Evolutionary conservation across 768 basidiomycete species (phyloP), one percentile per base, ranked within the genome.

Genomic region (Psilocybe sp.): DNA sequence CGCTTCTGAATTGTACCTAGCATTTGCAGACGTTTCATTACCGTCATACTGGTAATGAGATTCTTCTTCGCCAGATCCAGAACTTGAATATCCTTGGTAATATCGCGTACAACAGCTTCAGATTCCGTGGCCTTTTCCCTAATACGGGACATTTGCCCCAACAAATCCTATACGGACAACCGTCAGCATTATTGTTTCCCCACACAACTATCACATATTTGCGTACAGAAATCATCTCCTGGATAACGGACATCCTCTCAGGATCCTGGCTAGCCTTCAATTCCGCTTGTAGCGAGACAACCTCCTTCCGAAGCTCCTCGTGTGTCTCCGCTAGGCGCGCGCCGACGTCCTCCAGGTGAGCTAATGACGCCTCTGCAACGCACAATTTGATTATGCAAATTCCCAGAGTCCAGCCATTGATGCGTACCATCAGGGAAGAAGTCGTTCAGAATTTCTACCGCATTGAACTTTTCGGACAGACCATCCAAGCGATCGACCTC

Each of bases 61-160:
- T 98, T 97, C 70, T 85, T 87, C 79, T 98, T 98, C 14, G 92
- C 94, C 33, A 89, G 71, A 65, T 98, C 97, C 31, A 99, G 76
- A 4, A 88, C 81, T 64, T 98, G 95, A 42, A 99, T 98, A 67
- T 99, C 97, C 56, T 90, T 88, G 2, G 97, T 99, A 56, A 98
- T 97, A 58, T 92, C 85, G 46, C 89, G 80, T 19, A 98, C 97
- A 42, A 98, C 92, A 1, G 93, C 93, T 60, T 98, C 97, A 2
- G 92, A 94, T 64, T 99, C 97, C 1, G 92, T 90, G 0, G 96
- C 94, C 64, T 98, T 98, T 69, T 98, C 94, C 39, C 93, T 82
- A 56, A 98, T 97, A 49, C 89, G 87, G 34, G 89, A 94, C 84
- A 98, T 96, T 71, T 98, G 96, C 20, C 88, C 85, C 42, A 98